phyloP scores from a whole-genome alignment of 352 stramenopile species.

The Phytopythium helicoides region DNA sequence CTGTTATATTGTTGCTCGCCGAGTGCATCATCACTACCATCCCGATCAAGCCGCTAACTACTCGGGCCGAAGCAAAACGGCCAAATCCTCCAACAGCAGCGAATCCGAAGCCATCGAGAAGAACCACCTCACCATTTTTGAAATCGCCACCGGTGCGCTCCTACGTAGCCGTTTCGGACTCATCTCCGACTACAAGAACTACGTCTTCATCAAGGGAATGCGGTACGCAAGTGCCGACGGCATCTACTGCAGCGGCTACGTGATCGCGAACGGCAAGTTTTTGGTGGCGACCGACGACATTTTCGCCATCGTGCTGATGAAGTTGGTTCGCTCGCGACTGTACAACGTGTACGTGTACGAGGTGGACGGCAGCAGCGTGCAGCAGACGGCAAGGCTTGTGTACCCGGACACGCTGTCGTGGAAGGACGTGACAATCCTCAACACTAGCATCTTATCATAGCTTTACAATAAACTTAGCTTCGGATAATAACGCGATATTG shows the following conservation, averaged over 20 bases:
- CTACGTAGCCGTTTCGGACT: too few relatives aligned
- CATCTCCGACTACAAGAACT: slow-evolving; percentile 41
- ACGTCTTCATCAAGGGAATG: slow-evolving; percentile 39
- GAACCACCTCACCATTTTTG: too few relatives aligned
- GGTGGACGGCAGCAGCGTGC: slow-evolving; percentile 31
- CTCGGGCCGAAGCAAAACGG: too few relatives aligned
- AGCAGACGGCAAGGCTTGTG: slow-evolving; percentile 34
- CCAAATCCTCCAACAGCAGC: too few relatives aligned
- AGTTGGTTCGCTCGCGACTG: slow-evolving; percentile 24
- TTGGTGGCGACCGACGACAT: slow-evolving; percentile 38
- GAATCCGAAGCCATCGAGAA: too few relatives aligned
- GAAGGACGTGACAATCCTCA: slow-evolving; percentile 32
- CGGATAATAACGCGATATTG: too few relatives aligned
- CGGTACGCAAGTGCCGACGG: slow-evolving; percentile 42
- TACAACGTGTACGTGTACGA: slow-evolving; percentile 41
- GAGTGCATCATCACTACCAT: too few relatives aligned
- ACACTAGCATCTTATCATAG: slow-evolving; percentile 33
- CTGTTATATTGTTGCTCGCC: too few relatives aligned
- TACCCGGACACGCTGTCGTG: slow-evolving; percentile 37
- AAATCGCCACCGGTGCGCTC: too few relatives aligned
- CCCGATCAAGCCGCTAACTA: too few relatives aligned
- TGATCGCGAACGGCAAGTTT: slow-evolving; percentile 41
- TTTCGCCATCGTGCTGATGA: slow-evolving; percentile 30
- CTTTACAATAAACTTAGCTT: too few relatives aligned
- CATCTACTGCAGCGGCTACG: slow-evolving; percentile 42